A percentile compares a stretch with the other conserved stretches of the same genome.
phyloP scores from a whole-genome alignment of 2,329 filamentous ascomycete species.

The Fusarium compactum region DNA sequence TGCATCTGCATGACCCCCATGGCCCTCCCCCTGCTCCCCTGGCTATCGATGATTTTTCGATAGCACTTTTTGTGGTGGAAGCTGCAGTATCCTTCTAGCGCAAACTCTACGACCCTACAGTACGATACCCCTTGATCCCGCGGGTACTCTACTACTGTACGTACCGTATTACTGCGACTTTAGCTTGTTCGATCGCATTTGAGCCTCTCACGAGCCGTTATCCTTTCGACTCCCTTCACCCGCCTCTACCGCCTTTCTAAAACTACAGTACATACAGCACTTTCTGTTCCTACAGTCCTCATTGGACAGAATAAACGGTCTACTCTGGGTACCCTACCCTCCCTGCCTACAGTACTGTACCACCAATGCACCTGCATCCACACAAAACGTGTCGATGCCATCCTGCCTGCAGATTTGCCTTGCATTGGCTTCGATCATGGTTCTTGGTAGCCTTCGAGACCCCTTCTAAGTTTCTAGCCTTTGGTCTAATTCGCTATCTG shows the following conservation, averaged over 20 bases:
- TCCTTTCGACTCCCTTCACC: not conserved
- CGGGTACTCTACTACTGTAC: not conserved
- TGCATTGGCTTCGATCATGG: slow-evolving; percentile 34
- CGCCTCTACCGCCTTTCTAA: not conserved
- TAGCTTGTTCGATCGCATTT: slow-evolving; percentile 10
- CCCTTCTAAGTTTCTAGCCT: slow-evolving; percentile 37
- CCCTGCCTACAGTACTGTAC: not conserved
- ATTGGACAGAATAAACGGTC: slow-evolving; percentile 4
- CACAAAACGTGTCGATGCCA: slow-evolving; percentile 24
- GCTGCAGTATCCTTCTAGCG: slow-evolving; percentile 44
- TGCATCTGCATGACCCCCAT: slow-evolving; percentile 16
- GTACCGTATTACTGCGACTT: not conserved
- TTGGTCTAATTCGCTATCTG: not conserved
- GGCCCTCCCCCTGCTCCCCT: slow-evolving; percentile 1
- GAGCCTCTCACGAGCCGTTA: slow-evolving; percentile 16
- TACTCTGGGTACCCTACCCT: not conserved
- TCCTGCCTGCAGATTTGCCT: slow-evolving; percentile 29
- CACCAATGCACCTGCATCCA: slow-evolving; percentile 4
- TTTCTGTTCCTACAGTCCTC: not conserved
- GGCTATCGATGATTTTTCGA: slow-evolving; percentile 26
- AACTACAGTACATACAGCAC: not conserved
- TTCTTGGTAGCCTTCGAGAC: slow-evolving; percentile 23
- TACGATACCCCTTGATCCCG: slow-evolving; percentile 6
- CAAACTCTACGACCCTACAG: slow-evolving; percentile 39
- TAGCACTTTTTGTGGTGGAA: slow-evolving; percentile 18